Base-by-base conservation (phyloP, 129 eudicot species). In the Dittrichia graveolens region DNA sequence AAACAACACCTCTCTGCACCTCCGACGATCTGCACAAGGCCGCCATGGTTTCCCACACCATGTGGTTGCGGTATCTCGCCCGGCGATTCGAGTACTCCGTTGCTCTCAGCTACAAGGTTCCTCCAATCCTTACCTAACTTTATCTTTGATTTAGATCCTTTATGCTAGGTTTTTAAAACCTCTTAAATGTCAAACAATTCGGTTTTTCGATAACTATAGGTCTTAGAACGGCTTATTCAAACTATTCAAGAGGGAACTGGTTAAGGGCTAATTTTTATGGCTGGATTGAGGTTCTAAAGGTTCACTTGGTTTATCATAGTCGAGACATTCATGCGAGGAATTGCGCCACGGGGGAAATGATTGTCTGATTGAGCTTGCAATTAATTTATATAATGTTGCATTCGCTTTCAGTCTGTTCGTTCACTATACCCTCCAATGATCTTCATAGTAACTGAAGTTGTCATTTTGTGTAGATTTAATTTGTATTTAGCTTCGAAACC, bases 11-110 rank as follows among this genome's bases (percentile, higher is more conserved):
- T 13, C 15, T 8, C 54, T 7, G 15, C 65, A 61, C 38, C 56
- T 39, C 71, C 71, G 69, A 40, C 81, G 76, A 77, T 77, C 76
- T 42, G 18, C 42, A 41, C 56, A 9, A 50, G 43, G 38, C 69
- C 64, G 68, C 86, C 79, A 88, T 88, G 94, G 88, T 79, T 80
- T 78, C 84, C 15, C 73, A 61, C 74, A 70, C 84, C 3, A 88
- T 84, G 11, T 88, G 94, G 94, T 46, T 82, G 76, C 88, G 95
- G 7, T 88, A 88, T 81, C 41, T 81, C 47, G 79, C 71, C 57
- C 78, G 79, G 19, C 87, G 87, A 62, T 49, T 88, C 67, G 86
- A 83, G 40, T 88, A 88, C 60, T 85, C 95, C 35, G 76, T 83
- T 53, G 69, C 86, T 65, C 86, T 75, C 50, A 68, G 78, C 81